Evolutionary conservation across 768 basidiomycete genomes (phyloP).

Genomic region (Boletus vermiculosoides): DNA sequence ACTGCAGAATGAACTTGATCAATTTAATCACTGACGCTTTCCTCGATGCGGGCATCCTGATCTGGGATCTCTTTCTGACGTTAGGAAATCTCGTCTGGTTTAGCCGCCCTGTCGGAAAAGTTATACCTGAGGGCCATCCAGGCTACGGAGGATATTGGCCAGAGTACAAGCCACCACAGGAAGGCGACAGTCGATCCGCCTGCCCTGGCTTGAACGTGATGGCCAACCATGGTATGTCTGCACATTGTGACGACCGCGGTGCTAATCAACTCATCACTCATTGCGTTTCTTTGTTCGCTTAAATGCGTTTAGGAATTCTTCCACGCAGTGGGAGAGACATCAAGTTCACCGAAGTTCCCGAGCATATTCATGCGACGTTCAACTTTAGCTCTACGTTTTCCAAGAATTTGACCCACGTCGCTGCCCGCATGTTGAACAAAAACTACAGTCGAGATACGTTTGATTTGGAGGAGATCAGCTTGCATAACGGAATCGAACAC

Average conservation of each 20-base stretch:
- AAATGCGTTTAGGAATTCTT: constrained; percentile 34
- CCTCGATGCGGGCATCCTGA: neutral
- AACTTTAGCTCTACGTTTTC: constrained; percentile 72
- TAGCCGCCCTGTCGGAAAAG: constrained; percentile 44
- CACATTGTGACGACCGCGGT: constrained; percentile 38
- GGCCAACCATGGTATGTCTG: constrained; percentile 69
- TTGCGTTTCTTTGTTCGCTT: neutral
- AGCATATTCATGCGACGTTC: constrained; percentile 50
- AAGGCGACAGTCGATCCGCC: constrained; percentile 64
- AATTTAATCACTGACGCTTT: neutral
- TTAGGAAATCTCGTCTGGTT: constrained; percentile 11
- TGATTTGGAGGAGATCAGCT: constrained; percentile 50
- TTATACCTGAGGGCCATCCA: constrained; percentile 50
- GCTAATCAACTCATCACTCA: neutral
- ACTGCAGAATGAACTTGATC: constrained; percentile 4
- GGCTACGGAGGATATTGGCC: constrained; percentile 68
- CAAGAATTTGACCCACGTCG: constrained; percentile 55
- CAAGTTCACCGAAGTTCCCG: constrained; percentile 45
- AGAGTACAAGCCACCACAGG: constrained; percentile 53
- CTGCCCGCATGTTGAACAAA: constrained; percentile 56
- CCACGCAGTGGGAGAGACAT: constrained; percentile 68
- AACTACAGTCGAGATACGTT: constrained; percentile 56
- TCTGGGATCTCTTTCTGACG: constrained; percentile 15
- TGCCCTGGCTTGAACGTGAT: constrained; percentile 75
- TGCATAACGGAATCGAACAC: neutral